Evolutionary conservation across 2,329 filamentous ascomycete species (phyloP), one percentile per base, ranked within the genome.

Genomic region (Dothiorella sarmentorum): DNA sequence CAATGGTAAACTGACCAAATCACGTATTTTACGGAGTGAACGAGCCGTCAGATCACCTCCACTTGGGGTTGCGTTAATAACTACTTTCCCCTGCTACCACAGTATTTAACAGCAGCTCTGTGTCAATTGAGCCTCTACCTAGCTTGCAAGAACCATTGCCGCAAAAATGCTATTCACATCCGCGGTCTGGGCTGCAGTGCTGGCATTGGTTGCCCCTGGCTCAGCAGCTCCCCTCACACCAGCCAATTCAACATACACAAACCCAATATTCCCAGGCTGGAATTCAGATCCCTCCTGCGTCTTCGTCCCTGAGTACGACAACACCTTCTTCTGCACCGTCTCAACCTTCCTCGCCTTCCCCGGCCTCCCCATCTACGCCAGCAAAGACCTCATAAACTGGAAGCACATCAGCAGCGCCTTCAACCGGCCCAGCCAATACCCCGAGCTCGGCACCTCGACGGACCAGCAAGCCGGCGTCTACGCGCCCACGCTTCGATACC

Each of bases 291-390:
- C 77, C 1, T 76, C 72, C 45, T 76, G 76, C 59, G 70, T 75
- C 24, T 71, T 73, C 38, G 72, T 78, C 9, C 62, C 67, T 0
- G 64, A 71, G 20, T 47, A 40, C 37, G 37, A 63, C 29, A 56
- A 47, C 20, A 75, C 72, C 0, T 77, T 74, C 63, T 78, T 76
- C 65, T 76, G 76, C 56, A 75, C 73, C 2, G 71, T 70, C 1
- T 77, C 75, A 1, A 75, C 70, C 17, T 79, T 79, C 64, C 68
- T 74, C 49, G 69, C 71, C 2, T 78, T 76, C 49, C 77, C 77
- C 0, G 76, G 76, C 0, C 67, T 78, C 1, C 76, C 76, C 1
- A 66, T 80, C 26, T 73, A 78, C 59, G 72, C 73, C 7, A 75
- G 72, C 60, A 74, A 73, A 44, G 75, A 79, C 61, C 63, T 80